Evolutionary conservation across 345 rosid genomes (phyloP).

Genomic region (sweet orange (Citrus sinensis)): DNA sequence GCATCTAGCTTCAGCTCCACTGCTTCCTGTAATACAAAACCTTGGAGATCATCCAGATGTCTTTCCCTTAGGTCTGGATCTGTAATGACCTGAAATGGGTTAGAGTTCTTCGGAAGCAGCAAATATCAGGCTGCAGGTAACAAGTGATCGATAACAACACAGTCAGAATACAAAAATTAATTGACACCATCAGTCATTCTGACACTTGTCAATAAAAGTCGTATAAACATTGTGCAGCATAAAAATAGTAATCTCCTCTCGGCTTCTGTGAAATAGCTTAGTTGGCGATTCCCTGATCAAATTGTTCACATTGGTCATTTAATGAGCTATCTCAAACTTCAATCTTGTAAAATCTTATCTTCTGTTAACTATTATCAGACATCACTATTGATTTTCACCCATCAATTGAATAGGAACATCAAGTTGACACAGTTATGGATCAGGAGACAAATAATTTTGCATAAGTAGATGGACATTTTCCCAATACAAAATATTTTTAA

Average conservation of each 20-base stretch:
- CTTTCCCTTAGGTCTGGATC: conserved; percentile 22
- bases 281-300: neutral
- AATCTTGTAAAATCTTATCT: neutral
- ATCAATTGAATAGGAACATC: neutral
- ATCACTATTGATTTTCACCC: neutral
- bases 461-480: neutral
- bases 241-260: neutral
- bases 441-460: neutral
- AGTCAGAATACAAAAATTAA: neutral
- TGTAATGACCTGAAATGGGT: conserved; percentile 11
- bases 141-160: neutral
- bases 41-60: conserved; percentile 17
- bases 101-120: neutral
- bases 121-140: neutral
- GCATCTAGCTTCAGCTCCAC: conserved; percentile 2
- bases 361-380: neutral
- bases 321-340: neutral
- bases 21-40: conserved; percentile 11
- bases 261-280: neutral
- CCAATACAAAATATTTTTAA: neutral
- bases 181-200: neutral
- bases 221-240: neutral
- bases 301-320: neutral
- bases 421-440: neutral
- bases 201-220: neutral